A percentile compares a stretch with the other conserved stretches of the same genome.
Evolutionary conservation across 371 early-diverging fungal species (phyloP).

Genomic region (Haplosporangium sp.): DNA sequence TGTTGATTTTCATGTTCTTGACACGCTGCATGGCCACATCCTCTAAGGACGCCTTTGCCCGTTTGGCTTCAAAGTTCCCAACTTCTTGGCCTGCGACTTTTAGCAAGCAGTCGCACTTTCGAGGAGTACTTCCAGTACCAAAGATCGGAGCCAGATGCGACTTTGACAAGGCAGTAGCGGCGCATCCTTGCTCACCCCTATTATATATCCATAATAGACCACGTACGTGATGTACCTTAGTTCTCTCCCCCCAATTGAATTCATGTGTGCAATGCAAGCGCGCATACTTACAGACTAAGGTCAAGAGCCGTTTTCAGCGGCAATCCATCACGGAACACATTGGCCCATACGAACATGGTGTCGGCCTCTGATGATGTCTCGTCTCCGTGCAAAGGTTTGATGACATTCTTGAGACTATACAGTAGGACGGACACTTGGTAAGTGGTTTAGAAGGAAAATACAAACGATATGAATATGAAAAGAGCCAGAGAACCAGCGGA

Average conservation of each 20-base stretch:
- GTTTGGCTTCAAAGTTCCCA: constrained; percentile 12
- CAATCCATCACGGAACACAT: constrained; percentile 9
- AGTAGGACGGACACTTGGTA: no score
- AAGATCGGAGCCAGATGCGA: constrained; percentile 12
- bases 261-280: not conserved
- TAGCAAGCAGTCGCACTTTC: constrained; percentile 17
- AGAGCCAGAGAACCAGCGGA: not conserved
- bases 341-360: constrained; percentile 8
- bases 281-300: no score
- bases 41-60: not conserved
- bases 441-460: not conserved
- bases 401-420: constrained; percentile 12
- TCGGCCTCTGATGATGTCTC: constrained; percentile 11
- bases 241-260: no score
- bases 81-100: constrained; percentile 10
- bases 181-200: constrained; percentile 18
- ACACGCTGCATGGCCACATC: constrained; percentile 13
- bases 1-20: constrained; percentile 20
- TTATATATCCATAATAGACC: no score
- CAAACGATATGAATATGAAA: not conserved
- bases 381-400: constrained; percentile 11
- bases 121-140: constrained; percentile 1
- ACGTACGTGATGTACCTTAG: no score
- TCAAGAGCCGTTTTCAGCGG: constrained; percentile 13
- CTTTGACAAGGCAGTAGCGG: constrained; percentile 10